Percentiles rank a stretch among this genome's conserved stretches.
Conservation (phyloP, 495 filamentous ascomycete genomes). For the Penicillium paradoxum region DNA sequence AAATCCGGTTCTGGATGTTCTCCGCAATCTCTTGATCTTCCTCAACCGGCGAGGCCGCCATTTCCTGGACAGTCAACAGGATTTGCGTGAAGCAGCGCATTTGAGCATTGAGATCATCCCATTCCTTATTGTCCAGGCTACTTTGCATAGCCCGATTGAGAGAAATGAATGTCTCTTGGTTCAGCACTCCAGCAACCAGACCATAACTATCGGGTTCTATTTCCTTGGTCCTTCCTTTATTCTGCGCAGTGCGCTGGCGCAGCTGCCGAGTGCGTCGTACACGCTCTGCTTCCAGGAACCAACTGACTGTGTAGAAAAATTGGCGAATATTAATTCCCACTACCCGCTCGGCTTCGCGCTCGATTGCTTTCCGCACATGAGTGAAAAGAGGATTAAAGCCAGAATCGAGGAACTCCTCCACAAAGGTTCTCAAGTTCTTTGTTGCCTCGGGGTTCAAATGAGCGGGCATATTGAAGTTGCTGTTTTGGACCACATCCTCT, state of each 20-base stretch:
- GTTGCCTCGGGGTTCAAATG: slow-evolving; percentile 63
- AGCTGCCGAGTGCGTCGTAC: slow-evolving; percentile 58
- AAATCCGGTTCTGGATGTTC: slow-evolving; percentile 93
- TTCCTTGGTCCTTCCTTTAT: slow-evolving; percentile 35
- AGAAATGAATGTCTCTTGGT: slow-evolving; percentile 86
- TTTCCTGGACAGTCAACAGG: slow-evolving; percentile 90
- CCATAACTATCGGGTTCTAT: slow-evolving; percentile 73
- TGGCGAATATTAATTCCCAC: slow-evolving; percentile 67
- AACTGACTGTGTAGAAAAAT: slow-evolving; percentile 88
- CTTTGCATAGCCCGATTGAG: slow-evolving; percentile 78
- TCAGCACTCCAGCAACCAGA: slow-evolving; percentile 80
- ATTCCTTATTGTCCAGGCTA: slow-evolving; percentile 72
- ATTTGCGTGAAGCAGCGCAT: slow-evolving; percentile 81
- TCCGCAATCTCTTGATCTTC: slow-evolving; percentile 98
- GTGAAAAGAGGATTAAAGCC: slow-evolving; percentile 92
- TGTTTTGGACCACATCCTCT: slow-evolving; percentile 55
- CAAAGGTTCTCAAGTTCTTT: slow-evolving; percentile 70
- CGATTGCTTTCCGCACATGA: slow-evolving; percentile 82
- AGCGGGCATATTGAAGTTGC: slow-evolving; percentile 71
- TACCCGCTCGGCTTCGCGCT: slow-evolving; percentile 84
- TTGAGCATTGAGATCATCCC: slow-evolving; percentile 78
- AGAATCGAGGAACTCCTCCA: slow-evolving; percentile 92
- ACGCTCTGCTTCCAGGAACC: slow-evolving; percentile 91
- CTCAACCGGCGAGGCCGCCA: slow-evolving; percentile 76
- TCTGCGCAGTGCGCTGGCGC: slow-evolving; percentile 28